These are phyloP conservation scores for Globisporangium barbulae DNA, from an alignment of 352 stramenopile species.

Conservation along the genomic window DNA sequence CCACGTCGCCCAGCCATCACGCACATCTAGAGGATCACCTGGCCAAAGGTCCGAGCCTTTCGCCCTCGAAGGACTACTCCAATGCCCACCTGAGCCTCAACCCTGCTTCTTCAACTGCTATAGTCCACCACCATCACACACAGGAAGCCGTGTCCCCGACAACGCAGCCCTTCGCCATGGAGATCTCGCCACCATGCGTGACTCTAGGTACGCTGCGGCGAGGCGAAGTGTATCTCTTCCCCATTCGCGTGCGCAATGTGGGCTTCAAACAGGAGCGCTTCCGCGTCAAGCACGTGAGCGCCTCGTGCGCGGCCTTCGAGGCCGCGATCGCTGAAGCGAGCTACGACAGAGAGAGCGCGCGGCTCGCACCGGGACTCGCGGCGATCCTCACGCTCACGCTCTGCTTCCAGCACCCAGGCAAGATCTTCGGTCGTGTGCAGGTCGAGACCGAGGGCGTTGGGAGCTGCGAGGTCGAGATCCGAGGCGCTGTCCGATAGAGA, in stretches of 20 bases:
- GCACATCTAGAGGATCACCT: not conserved
- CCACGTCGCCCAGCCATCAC: not conserved
- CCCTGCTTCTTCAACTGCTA: not conserved
- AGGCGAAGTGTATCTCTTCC: constrained; percentile 66
- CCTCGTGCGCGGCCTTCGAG: constrained; percentile 32
- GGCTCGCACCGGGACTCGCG: constrained; percentile 52
- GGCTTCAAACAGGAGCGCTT: constrained; percentile 65
- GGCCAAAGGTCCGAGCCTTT: not conserved
- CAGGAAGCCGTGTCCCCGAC: constrained; percentile 22
- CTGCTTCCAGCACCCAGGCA: constrained; percentile 53
- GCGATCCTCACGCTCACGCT: constrained; percentile 59
- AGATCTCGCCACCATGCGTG: constrained; percentile 48
- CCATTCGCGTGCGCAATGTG: constrained; percentile 63
- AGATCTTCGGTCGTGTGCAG: constrained; percentile 34
- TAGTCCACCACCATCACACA: not conserved
- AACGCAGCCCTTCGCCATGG: constrained; percentile 47
- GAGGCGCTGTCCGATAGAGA: constrained; percentile 40
- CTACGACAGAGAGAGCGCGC: constrained; percentile 58
- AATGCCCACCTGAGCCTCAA: not conserved
- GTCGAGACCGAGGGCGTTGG: constrained; percentile 58
- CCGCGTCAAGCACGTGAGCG: constrained; percentile 45
- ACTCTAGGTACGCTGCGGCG: constrained; percentile 31
- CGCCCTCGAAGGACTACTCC: not conserved
- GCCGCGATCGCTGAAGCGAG: constrained; percentile 45
- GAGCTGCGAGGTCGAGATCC: constrained; percentile 43